Base-by-base conservation (phyloP, 305 asterid species). In the Solanum hybrid region DNA sequence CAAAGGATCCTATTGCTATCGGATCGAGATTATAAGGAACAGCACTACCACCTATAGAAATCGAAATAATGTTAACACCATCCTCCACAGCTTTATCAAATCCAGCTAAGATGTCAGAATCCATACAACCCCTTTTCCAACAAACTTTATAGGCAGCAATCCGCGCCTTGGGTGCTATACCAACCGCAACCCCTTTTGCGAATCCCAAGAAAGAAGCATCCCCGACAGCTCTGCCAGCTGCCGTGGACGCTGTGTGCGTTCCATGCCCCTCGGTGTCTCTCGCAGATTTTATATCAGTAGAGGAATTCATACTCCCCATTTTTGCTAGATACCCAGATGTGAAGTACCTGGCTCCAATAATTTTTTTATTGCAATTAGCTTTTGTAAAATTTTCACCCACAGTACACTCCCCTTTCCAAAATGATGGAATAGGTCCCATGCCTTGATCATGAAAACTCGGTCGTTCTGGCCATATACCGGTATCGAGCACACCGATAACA, bases 191-290 rank as follows among this genome's bases (percentile, higher is more conserved):
- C 5, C 98, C 99, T 6, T 46, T 26, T 1, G 97, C 99, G 9
- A 92, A 93, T 0, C 98, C 98, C 35, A 94, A 92, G 0, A 96
- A 89, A 22, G 98, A 95, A n/a, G 98, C 99, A 72, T 95, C 94
- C 0, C 36, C 88, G 1, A 97, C 96, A 0, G 95, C 92, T 85
- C 98, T 91, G 0, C 99, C 98, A 10, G 98, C 98, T 6, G 96
- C 98, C 12, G 98, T 97, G 3, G 99, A 96, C 0, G 98, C 96
- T 2, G 98, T 96, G 91, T 97, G 99, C 1, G 98, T 96, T 16
- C 99, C 99, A 16, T 97, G 99, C 11, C 98, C 99, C 6, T 94
- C 94, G 1, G 93, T 34, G 64, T 97, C 98, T 72, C 98, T 91
- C 0, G 99, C 92, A 0, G 99, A 96, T 72, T 86, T 92, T 3